phyloP scores from a whole-genome alignment of 2,329 filamentous ascomycete genomes.

The Huntiella abstrusa region DNA sequence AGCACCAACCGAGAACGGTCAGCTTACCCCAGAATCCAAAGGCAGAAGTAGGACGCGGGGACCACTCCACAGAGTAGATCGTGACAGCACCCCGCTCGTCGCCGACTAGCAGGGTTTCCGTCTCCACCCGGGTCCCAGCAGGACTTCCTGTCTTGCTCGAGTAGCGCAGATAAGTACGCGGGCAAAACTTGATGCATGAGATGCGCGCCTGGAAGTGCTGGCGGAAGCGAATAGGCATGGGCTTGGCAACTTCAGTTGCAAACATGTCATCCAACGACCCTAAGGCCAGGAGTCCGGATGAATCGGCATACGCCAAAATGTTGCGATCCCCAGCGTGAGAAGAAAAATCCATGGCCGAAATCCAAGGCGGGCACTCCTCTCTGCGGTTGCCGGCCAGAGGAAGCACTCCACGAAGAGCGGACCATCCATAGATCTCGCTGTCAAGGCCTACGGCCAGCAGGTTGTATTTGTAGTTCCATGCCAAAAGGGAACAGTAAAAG shows the following conservation, averaged over 20 bases:
- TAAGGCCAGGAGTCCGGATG: conserved; percentile 44
- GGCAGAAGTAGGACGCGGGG: conserved; percentile 21
- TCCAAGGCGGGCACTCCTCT: conserved; percentile 23
- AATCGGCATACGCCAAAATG: conserved; percentile 70
- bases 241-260: conserved; percentile 13
- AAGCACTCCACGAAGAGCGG: conserved; percentile 50
- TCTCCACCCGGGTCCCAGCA: conserved; percentile 32
- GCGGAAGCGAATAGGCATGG: conserved; percentile 39
- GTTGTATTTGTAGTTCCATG: conserved; percentile 57
- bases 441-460: conserved; percentile 72
- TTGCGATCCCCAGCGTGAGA: conserved; percentile 54
- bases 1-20: conserved; percentile 57
- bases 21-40: conserved; percentile 64
- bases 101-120: conserved; percentile 72
- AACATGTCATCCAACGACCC: conserved; percentile 23
- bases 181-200: conserved; percentile 67
- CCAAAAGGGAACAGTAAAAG: conserved; percentile 83
- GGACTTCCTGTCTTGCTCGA: conserved; percentile 30
- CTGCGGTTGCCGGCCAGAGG: conserved; percentile 25
- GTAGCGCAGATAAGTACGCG: conserved; percentile 33
- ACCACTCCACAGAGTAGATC: conserved; percentile 85
- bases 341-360: conserved; percentile 84
- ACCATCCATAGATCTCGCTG: conserved; percentile 73
- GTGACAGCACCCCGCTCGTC: conserved; percentile 70
- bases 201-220: conserved; percentile 60